Conservation (phyloP, 2,329 filamentous ascomycete species). For the Eutypella sp. region DNA sequence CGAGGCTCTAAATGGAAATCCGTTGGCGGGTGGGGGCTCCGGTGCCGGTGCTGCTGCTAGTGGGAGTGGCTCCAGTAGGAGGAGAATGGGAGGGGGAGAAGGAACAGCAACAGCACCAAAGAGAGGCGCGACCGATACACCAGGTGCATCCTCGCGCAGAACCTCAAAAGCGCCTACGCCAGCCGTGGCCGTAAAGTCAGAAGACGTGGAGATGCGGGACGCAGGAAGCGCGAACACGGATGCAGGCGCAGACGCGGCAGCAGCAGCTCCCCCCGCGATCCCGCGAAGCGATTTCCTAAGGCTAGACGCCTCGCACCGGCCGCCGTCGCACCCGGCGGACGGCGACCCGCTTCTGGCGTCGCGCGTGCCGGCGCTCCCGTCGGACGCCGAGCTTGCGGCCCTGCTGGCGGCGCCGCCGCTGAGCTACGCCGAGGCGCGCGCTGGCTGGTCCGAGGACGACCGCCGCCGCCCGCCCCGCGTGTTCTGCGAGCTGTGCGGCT, state of each 20-base stretch:
- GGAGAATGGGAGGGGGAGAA: slow-evolving; percentile 9
- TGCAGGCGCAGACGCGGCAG: neutral
- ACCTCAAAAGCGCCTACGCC: slow-evolving; percentile 1
- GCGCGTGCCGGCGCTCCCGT: slow-evolving; percentile 52
- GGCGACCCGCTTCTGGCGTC: slow-evolving; percentile 54
- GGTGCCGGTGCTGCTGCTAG: slow-evolving; percentile 25
- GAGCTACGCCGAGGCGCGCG: slow-evolving; percentile 61
- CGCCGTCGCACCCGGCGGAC: slow-evolving; percentile 43
- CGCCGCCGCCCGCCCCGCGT: slow-evolving; percentile 50
- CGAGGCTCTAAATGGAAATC: slow-evolving; percentile 51
- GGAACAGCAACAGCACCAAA: neutral
- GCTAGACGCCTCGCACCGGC: slow-evolving; percentile 31
- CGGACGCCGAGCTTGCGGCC: slow-evolving; percentile 57
- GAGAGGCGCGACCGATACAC: neutral
- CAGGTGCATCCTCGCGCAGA: neutral
- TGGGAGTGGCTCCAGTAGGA: slow-evolving; percentile 14
- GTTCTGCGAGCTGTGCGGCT: slow-evolving; percentile 78
- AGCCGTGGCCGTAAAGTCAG: slow-evolving; percentile 12
- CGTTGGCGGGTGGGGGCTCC: neutral
- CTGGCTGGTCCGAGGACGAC: slow-evolving; percentile 36
- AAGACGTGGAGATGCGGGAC: slow-evolving; percentile 36
- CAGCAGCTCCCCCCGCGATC: slow-evolving; percentile 8
- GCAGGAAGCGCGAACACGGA: slow-evolving; percentile 15
- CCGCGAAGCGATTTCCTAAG: no score
- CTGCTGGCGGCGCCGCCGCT: slow-evolving; percentile 61